Conservation (phyloP, 2,329 filamentous ascomycete species). For the Calonectria fujianensis region DNA sequence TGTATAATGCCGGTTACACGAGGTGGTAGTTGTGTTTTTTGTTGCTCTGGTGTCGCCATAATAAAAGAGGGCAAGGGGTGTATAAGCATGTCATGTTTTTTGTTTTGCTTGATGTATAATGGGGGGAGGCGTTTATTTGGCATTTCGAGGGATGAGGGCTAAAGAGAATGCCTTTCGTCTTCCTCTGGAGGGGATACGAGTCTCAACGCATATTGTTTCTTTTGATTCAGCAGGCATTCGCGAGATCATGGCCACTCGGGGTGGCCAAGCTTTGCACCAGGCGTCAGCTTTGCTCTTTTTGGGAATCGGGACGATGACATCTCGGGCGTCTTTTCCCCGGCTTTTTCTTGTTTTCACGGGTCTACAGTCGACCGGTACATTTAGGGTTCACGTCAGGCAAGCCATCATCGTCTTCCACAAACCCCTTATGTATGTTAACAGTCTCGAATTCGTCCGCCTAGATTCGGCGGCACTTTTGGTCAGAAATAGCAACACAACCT, state of each 20-base stretch:
- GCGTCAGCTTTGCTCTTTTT: slow-evolving; percentile 57
- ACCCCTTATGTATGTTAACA: slow-evolving; percentile 80
- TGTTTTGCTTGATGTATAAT: slow-evolving; percentile 48
- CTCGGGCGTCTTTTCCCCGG: slow-evolving; percentile 39
- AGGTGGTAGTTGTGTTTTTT: slow-evolving; percentile 74
- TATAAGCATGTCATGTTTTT: slow-evolving; percentile 50
- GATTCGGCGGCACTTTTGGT: slow-evolving; percentile 60
- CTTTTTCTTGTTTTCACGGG: slow-evolving; percentile 45
- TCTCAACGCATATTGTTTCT: slow-evolving; percentile 51
- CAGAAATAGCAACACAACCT: slow-evolving; percentile 65
- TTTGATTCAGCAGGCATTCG: slow-evolving; percentile 59
- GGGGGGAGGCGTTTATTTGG: slow-evolving; percentile 56
- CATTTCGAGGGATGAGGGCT: slow-evolving; percentile 50
- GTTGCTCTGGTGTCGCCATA: slow-evolving; percentile 44
- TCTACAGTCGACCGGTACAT: slow-evolving; percentile 48
- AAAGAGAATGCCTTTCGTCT: slow-evolving; percentile 50
- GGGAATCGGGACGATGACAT: slow-evolving; percentile 52
- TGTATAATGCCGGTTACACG: slow-evolving; percentile 84
- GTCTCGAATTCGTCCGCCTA: slow-evolving; percentile 58
- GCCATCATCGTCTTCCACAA: slow-evolving; percentile 82
- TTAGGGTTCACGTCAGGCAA: slow-evolving; percentile 71
- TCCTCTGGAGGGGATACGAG: slow-evolving; percentile 53
- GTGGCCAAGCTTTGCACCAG: slow-evolving; percentile 56
- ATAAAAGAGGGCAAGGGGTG: slow-evolving; percentile 47
- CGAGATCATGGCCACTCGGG: slow-evolving; percentile 55